These are phyloP conservation scores for Phytophthora macrochlamydospora DNA, from an alignment of 352 stramenopile genomes.

Conservation along the genomic window DNA sequence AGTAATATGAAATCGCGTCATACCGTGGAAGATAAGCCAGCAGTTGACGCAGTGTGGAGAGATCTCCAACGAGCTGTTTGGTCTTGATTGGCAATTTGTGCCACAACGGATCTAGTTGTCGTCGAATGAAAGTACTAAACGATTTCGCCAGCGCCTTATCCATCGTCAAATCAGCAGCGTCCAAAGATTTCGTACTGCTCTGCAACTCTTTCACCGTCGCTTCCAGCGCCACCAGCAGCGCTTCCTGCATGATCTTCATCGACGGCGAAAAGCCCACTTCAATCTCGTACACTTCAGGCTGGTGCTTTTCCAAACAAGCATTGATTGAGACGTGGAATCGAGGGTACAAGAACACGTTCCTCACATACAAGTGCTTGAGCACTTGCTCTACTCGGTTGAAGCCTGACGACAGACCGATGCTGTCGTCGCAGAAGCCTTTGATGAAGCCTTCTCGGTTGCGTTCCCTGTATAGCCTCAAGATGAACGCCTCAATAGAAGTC, in stretches of 20 bases:
- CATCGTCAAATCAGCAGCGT: constrained; percentile 89
- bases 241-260: constrained; percentile 95
- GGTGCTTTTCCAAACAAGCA: constrained; percentile 80
- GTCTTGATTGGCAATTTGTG: constrained; percentile 93
- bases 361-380: constrained; percentile 94
- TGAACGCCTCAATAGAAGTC: constrained; percentile 97
- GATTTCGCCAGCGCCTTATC: constrained; percentile 93
- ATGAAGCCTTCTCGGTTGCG: constrained; percentile 93
- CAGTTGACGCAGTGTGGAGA: constrained; percentile 78
- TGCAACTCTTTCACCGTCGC: constrained; percentile 95
- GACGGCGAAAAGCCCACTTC: constrained; percentile 89
- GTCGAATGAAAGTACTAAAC: constrained; percentile 63
- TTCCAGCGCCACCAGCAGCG: constrained; percentile 93
- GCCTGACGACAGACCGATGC: constrained; percentile 86
- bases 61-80: constrained; percentile 92
- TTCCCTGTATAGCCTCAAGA: constrained; percentile 94
- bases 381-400: constrained; percentile 97
- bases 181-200: constrained; percentile 82
- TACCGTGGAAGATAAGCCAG: constrained; percentile 95
- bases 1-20: constrained; percentile 97
- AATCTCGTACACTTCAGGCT: constrained; percentile 95
- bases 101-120: constrained; percentile 97
- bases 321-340: constrained; percentile 94
- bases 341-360: constrained; percentile 94
- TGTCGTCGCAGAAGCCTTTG: constrained; percentile 96